Evolutionary conservation across 2,329 filamentous ascomycete genomes (phyloP), one percentile per base, ranked within the genome.

Genomic region (Talaromyces rugulosus): DNA sequence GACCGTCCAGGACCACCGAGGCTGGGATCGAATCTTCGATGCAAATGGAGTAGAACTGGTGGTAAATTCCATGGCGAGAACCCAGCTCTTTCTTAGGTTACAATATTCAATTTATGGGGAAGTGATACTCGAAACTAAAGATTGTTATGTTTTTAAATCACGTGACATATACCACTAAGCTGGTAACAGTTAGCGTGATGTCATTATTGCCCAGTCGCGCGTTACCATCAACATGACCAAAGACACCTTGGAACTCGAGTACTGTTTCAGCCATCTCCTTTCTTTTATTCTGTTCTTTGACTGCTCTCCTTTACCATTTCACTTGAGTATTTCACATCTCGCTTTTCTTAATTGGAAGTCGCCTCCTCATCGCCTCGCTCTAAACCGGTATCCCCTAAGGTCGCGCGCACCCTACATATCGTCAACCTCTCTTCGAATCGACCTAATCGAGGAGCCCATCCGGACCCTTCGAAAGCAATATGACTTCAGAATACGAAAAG

Each of bases 401-500:
- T 27, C 44, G 44, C 44, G 44, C 44, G 33, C 33, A 36, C 23
- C 23, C 23, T 23, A 23, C 23, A 23, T 23, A 23, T 16, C 3
- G 5, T 40, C 14, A 40, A 40, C 14, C 36, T 14, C 36, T 40
- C 36, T 40, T 40, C 36, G 12, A n/a, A 40, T 40, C 14, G 36
- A n/a, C n/a, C 36, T 5, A n/a, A 40, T 40, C 14, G 36, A n/a
- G 36, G 16, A 40, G 36, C 36, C 36, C 16, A 40, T 40, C 36
- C 16, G 36, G 36, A 14, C 23, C 44, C 44, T 23, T 47, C 50
- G 36, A 53, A 53, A 53, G 2, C 14, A 56, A 40, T 30, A 78
- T 78, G 76, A 67, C 75, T 47, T 71, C 75, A 62, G 79, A 81
- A 63, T 82, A 82, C 73, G 71, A 73, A 64, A 81, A 81, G 66